Percentiles rank a stretch among this genome's conserved stretches.
Evolutionary conservation across 495 filamentous ascomycete species (phyloP).

Genomic region (Bryoglossum gracile): DNA sequence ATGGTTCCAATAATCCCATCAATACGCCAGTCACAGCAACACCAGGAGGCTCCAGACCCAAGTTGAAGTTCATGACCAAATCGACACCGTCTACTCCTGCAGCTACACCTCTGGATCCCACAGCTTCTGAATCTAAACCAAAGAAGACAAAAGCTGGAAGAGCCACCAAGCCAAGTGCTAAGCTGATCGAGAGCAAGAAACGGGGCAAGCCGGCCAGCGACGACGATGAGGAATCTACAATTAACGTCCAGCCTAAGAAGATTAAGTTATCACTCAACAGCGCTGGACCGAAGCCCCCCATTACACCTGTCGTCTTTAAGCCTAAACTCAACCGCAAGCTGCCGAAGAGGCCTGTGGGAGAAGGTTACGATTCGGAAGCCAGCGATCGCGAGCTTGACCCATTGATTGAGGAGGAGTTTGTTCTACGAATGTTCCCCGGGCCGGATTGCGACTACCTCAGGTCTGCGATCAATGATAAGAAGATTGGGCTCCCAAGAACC

Average conservation of each 20-base stretch:
- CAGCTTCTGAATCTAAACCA: conserved; percentile 14
- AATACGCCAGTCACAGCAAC: conserved; percentile 27
- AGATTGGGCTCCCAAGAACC: conserved; percentile 53
- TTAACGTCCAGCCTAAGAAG: conserved; percentile 22
- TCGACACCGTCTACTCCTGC: conserved; percentile 39
- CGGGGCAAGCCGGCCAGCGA: conserved; percentile 37
- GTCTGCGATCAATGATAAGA: conserved; percentile 60
- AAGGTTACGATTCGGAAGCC: conserved; percentile 96
- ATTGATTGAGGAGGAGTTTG: conserved; percentile 76
- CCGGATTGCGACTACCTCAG: conserved; percentile 77
- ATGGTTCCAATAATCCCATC: conserved; percentile 5
- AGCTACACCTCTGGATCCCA: conserved; percentile 7
- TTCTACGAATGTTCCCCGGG: conserved; percentile 81
- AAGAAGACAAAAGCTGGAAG: conserved; percentile 42
- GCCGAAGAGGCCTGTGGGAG: conserved; percentile 58
- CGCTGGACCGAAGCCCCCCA: conserved; percentile 25
- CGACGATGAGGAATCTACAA: conserved; percentile 32
- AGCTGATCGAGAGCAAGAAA: conserved; percentile 32
- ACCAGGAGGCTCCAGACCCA: conserved; percentile 33
- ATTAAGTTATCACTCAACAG: conserved; percentile 40
- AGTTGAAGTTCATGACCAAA: conserved; percentile 43
- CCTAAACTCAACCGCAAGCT: conserved; percentile 52
- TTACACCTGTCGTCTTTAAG: conserved; percentile 39
- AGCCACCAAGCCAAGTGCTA: conserved; percentile 40
- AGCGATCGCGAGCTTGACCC: conserved; percentile 85